Evolutionary conservation across 2,329 filamentous ascomycete genomes (phyloP).

Genomic region (Fonsecaea erecta): DNA sequence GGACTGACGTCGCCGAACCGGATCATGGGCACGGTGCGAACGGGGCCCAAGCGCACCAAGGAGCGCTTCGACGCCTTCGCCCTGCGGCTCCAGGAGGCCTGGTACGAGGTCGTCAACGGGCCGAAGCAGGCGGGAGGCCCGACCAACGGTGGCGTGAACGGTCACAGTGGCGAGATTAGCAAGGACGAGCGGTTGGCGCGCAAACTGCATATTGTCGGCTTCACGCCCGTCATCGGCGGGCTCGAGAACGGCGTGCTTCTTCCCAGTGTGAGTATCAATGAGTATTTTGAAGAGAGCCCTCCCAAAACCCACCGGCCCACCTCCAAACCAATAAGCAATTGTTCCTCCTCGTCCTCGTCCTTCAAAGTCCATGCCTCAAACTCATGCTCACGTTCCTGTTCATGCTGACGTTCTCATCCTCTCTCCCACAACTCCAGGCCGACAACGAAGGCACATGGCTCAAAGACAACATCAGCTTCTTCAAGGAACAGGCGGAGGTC

Average conservation of each 20-base stretch:
- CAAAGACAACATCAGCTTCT: slow-evolving; percentile 34
- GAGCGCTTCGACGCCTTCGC: slow-evolving; percentile 34
- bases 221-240: slow-evolving; percentile 30
- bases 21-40: slow-evolving; percentile 20
- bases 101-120: slow-evolving; percentile 34
- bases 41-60: slow-evolving; percentile 30
- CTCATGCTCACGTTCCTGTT: neutral
- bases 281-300: no score
- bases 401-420: neutral
- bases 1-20: slow-evolving; percentile 22
- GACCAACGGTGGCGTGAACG: neutral
- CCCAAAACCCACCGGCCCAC: no score
- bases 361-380: neutral
- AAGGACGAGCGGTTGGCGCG: slow-evolving; percentile 22
- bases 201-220: slow-evolving; percentile 31
- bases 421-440: slow-evolving; percentile 17
- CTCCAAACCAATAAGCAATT: no score
- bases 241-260: slow-evolving; percentile 34
- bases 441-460: slow-evolving; percentile 35
- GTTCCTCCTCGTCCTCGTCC: neutral
- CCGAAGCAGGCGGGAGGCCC: neutral
- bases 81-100: slow-evolving; percentile 30
- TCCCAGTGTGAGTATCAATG: slow-evolving; percentile 35
- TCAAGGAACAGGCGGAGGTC: slow-evolving; percentile 28
- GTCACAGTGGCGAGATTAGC: slow-evolving; percentile 1